phyloP scores from a whole-genome alignment of 2,329 filamentous ascomycete genomes.

The Zymoseptoria pseudotritici region DNA sequence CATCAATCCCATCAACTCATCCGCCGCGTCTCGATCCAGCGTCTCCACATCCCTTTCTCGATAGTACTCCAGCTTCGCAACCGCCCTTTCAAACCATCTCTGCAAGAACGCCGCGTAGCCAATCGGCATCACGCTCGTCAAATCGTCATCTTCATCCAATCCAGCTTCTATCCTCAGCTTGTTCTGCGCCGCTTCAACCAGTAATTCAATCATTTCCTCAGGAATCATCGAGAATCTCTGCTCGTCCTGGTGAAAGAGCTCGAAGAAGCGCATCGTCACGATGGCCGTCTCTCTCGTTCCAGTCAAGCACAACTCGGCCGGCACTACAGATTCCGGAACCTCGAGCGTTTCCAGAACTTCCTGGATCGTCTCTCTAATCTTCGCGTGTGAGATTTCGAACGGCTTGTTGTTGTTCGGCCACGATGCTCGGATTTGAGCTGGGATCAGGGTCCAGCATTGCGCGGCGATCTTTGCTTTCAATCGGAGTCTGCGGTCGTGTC shows the following conservation, averaged over 20 bases:
- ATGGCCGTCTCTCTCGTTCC: not conserved
- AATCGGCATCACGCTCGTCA: not conserved
- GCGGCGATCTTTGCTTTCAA: not conserved
- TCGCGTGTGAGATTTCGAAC: not conserved
- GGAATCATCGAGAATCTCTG: not conserved
- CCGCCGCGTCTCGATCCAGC: not conserved
- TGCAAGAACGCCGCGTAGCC: not conserved
- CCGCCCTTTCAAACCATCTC: not conserved
- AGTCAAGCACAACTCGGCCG: not conserved
- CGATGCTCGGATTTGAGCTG: not conserved
- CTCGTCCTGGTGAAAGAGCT: not conserved
- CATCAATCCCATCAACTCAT: not conserved
- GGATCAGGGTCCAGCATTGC: not conserved
- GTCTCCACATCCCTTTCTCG: not conserved
- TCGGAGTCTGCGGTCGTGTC: not conserved
- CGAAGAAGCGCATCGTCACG: not conserved
- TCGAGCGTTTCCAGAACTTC: not conserved
- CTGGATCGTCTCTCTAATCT: not conserved
- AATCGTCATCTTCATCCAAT: not conserved
- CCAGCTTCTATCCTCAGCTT: not conserved
- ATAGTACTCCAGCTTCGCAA: not conserved
- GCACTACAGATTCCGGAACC: not conserved
- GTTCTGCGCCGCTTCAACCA: not conserved
- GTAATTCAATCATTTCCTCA: not conserved
- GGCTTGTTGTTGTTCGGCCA: not conserved